phyloP scores from a whole-genome alignment of 2,329 filamentous ascomycete genomes.

The Chaetomium sp. region DNA sequence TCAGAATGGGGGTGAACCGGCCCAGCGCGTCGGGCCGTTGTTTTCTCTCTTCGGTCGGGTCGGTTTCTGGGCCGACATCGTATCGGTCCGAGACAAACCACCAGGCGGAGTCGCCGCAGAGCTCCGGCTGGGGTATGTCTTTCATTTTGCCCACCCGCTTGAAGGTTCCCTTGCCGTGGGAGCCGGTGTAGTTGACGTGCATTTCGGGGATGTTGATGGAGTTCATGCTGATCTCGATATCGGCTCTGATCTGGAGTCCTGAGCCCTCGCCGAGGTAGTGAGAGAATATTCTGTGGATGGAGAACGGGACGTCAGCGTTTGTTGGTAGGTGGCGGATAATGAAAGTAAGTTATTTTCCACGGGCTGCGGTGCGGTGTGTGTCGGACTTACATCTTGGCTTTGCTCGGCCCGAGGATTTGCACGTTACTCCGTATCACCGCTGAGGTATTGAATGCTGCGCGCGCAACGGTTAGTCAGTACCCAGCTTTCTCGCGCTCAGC shows the following conservation, averaged over 20 bases:
- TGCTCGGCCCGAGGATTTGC: not conserved
- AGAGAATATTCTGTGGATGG: not conserved
- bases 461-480: not conserved
- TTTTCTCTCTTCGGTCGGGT: not conserved
- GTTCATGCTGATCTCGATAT: not conserved
- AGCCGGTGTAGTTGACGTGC: not conserved
- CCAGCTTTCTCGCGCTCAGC: not conserved
- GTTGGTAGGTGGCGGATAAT: not conserved
- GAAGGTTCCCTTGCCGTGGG: no score
- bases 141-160: no score
- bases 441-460: not conserved
- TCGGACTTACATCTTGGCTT: not conserved
- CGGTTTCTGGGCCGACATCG: not conserved
- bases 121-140: not conserved
- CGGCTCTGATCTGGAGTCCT: not conserved
- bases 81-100: slow-evolving; percentile 2
- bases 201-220: not conserved
- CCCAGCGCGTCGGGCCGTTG: not conserved
- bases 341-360: not conserved
- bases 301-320: not conserved
- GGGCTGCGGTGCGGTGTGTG: no score
- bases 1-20: slow-evolving; percentile 5
- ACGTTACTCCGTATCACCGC: not conserved
- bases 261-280: not conserved
- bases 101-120: slow-evolving; percentile 13